A percentile compares a stretch with the other conserved stretches of the same genome.
These are phyloP conservation scores for Ophiocordyceps unilateralis DNA, from an alignment of 2,329 filamentous ascomycete genomes.

Conservation along the genomic window DNA sequence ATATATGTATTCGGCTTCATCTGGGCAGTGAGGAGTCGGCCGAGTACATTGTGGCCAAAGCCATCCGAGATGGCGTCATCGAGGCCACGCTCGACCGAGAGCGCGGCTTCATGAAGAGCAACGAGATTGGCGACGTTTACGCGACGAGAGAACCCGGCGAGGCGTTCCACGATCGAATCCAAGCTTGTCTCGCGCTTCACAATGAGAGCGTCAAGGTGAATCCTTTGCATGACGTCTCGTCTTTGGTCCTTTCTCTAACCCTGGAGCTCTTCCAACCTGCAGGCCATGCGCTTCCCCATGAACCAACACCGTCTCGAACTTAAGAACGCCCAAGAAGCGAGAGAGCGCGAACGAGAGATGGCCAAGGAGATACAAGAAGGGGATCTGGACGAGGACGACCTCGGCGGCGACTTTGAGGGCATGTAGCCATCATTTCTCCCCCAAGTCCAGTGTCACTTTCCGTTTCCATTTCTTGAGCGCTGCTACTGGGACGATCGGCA, in stretches of 20 bases:
- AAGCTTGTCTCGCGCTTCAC: slow-evolving; percentile 76
- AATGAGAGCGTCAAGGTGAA: slow-evolving; percentile 93
- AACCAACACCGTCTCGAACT: slow-evolving; percentile 95
- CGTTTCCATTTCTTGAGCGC: neutral
- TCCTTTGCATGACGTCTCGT: neutral
- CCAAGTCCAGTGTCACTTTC: neutral
- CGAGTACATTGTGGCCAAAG: slow-evolving; percentile 98
- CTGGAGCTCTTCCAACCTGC: no score
- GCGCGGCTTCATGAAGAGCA: slow-evolving; percentile 95
- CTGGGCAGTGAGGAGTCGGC: slow-evolving; percentile 92
- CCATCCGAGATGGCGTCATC: slow-evolving; percentile 92
- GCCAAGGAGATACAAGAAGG: slow-evolving; percentile 98
- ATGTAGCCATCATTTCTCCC: slow-evolving; percentile 40
- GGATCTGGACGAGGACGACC: slow-evolving; percentile 90
- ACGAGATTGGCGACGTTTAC: slow-evolving; percentile 90
- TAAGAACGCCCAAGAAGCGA: slow-evolving; percentile 96
- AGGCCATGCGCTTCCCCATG: slow-evolving; percentile 99
- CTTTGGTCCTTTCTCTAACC: neutral
- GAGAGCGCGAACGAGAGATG: slow-evolving; percentile 88
- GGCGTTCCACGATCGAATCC: slow-evolving; percentile 93
- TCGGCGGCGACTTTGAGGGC: slow-evolving; percentile 88
- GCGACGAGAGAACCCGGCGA: slow-evolving; percentile 90
- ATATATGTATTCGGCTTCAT: slow-evolving; percentile 91
- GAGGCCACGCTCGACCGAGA: slow-evolving; percentile 90
- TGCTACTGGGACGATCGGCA: neutral